Evolutionary conservation across 2,329 filamentous ascomycete genomes (phyloP), one percentile per base, ranked within the genome.

Genomic region (Diaporthe caulivora): DNA sequence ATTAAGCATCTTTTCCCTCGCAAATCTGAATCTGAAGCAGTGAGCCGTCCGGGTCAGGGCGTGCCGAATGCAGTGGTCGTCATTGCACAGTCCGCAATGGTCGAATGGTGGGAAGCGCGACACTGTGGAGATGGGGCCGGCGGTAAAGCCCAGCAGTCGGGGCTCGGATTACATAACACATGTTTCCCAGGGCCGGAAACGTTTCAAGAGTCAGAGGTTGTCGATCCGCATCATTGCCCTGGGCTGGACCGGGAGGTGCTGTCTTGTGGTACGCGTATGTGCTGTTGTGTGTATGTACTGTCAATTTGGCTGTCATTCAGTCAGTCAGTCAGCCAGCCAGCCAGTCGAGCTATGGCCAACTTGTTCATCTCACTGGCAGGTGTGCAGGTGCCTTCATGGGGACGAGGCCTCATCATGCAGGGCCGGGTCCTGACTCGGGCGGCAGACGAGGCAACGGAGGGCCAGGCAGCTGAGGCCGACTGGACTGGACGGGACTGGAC

Each of bases 1-100:
- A 51, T 72, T 72, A 70, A 62, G 65, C 67, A 72, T 72, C 51
- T 72, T 71, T 71, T 72, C 64, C 55, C 40, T 65, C 34, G 65
- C 53, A 53, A 64, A 70, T 51, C 47, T 70, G 71, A 73, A 65
- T 65, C 62, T 67, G 62, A 67, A 53, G 65, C 67, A 71, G 57
- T 24, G 29, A 47, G 53, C 40, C 37, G 24, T 42, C 72, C 53
- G 72, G 47, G 26, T 44, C 72, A 53, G 55, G 34, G 44, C 55
- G 67, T 51, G 57, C 72, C 72, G 72, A 73, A 58, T 21, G 31
- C 37, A 31, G 37, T 37, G 54, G 65, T 73, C 65, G 57, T 73
- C 72, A 73, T 73, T 49, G 67, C 57, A 71, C 67, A 71, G 57
- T 71, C 34, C 26, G 62, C 57, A 21, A 13, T 2, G 1, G 29